A percentile compares a stretch with the other conserved stretches of the same genome.
phyloP scores from a whole-genome alignment of 306 rosid species.

The Gleditsia sinensis region DNA sequence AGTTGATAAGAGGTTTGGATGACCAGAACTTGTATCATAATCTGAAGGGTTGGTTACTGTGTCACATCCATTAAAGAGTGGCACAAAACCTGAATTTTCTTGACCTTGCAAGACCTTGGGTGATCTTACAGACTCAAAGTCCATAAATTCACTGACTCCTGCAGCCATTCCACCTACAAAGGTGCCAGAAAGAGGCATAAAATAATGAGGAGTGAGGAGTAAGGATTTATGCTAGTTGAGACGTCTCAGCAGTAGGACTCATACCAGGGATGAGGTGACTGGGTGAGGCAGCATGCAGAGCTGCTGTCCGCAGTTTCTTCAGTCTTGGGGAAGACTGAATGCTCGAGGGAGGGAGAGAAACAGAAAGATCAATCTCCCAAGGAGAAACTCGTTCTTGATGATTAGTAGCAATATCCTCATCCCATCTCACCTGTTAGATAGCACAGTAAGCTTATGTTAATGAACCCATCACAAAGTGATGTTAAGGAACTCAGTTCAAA shows the following conservation, averaged over 20 bases:
- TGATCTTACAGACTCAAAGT: slow-evolving; percentile 86
- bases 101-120: slow-evolving; percentile 99
- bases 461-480: too few relatives aligned
- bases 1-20: slow-evolving; percentile 55
- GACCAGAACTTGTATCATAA: slow-evolving; percentile 69
- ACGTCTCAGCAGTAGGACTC: slow-evolving; percentile 21
- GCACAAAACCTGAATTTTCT: slow-evolving; percentile 89
- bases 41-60: slow-evolving; percentile 65
- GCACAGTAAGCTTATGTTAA: slow-evolving; percentile 33
- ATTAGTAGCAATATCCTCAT: slow-evolving; percentile 68
- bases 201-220: neutral
- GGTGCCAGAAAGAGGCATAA: slow-evolving; percentile 28
- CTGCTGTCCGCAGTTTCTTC: slow-evolving; percentile 87
- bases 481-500: too few relatives aligned
- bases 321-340: slow-evolving; percentile 90
- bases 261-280: slow-evolving; percentile 67
- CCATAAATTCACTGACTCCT: slow-evolving; percentile 79
- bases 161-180: too few relatives aligned
- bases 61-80: slow-evolving; percentile 77
- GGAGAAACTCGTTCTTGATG: slow-evolving; percentile 82
- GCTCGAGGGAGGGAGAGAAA: slow-evolving; percentile 80
- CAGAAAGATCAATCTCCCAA: slow-evolving; percentile 93
- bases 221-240: slow-evolving; percentile 13
- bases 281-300: slow-evolving; percentile 62
- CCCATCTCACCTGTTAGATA: slow-evolving; percentile 82